A percentile compares a stretch with the other conserved stretches of the same genome.
Evolutionary conservation across 805 yeast species (phyloP).

Genomic region (Teunomyces pallodes): DNA sequence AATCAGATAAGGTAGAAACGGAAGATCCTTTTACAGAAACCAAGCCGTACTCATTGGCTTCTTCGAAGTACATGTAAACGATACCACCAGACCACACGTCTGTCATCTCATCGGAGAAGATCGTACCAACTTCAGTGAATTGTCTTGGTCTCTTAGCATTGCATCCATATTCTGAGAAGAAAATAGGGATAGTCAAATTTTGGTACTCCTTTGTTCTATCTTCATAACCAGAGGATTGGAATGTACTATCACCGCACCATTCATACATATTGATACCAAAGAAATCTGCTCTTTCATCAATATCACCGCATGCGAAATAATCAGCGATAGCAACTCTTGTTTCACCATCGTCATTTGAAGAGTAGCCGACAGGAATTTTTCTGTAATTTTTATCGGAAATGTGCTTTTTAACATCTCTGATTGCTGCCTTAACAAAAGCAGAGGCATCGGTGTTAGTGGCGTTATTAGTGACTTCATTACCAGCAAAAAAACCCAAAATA

Average conservation of each 20-base stretch:
- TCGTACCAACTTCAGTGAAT: conserved; percentile 70
- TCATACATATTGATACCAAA: conserved; percentile 86
- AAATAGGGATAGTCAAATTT: conserved; percentile 73
- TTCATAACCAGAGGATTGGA: conserved; percentile 61
- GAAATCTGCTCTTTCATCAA: conserved; percentile 65
- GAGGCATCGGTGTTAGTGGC: conserved; percentile 82
- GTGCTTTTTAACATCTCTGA: conserved; percentile 82
- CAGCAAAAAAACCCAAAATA: conserved; percentile 93
- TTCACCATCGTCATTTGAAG: conserved; percentile 83
- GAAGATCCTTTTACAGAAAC: conserved; percentile 45
- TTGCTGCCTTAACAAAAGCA: conserved; percentile 93
- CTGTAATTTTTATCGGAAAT: conserved; percentile 67
- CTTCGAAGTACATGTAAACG: conserved; percentile 88
- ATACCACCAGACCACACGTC: conserved; percentile 94
- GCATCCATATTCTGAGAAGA: conserved; percentile 90
- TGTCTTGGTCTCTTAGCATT: conserved; percentile 69
- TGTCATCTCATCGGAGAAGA: conserved; percentile 71
- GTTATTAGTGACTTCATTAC: conserved; percentile 93
- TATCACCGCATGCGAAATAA: conserved; percentile 80
- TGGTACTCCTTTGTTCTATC: conserved; percentile 70
- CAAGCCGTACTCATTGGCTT: conserved; percentile 77
- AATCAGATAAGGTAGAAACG: conserved; percentile 20
- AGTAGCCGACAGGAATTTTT: conserved; percentile 87
- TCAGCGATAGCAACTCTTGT: conserved; percentile 79
- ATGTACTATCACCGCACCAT: conserved; percentile 75